Percentiles rank a stretch among this genome's conserved stretches.
Evolutionary conservation across 148 eudicot species (phyloP).

Genomic region (Nepenthes gracilis): DNA sequence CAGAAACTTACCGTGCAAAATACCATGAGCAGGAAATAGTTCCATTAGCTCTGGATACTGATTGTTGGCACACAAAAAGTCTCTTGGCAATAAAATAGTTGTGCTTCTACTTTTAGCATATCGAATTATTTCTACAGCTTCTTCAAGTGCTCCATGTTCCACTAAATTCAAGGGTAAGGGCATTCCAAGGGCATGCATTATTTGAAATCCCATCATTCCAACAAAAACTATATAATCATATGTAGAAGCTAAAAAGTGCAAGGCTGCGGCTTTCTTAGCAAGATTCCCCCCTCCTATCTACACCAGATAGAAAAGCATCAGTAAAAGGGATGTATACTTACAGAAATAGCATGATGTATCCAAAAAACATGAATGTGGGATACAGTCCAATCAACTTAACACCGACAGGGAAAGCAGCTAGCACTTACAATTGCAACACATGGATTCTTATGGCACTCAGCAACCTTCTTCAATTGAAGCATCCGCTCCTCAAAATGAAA

Average conservation of each 20-base stretch:
- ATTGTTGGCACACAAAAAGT: slow-evolving; percentile 56
- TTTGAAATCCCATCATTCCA: slow-evolving; percentile 77
- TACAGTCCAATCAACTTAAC: background rate
- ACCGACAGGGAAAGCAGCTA: background rate
- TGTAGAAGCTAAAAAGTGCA: slow-evolving; percentile 44
- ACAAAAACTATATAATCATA: slow-evolving; percentile 74
- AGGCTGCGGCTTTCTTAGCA: slow-evolving; percentile 50
- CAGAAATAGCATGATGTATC: background rate
- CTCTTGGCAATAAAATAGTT: slow-evolving; percentile 51
- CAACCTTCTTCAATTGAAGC: slow-evolving; percentile 33
- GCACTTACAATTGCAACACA: slow-evolving; percentile 54
- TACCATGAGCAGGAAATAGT: slow-evolving; percentile 33
- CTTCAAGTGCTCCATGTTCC: slow-evolving; percentile 34
- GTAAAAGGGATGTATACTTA: background rate
- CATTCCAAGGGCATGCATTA: slow-evolving; percentile 71
- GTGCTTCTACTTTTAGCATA: slow-evolving; percentile 35
- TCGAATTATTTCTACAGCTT: slow-evolving; percentile 37
- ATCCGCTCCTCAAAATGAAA: slow-evolving; percentile 61
- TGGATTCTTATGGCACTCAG: slow-evolving; percentile 25
- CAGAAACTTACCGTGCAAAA: slow-evolving; percentile 37
- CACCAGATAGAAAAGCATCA: slow-evolving; percentile 11
- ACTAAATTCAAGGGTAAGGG: slow-evolving; percentile 43
- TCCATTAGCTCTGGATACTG: slow-evolving; percentile 17
- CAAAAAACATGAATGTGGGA: background rate
- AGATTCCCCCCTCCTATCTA: slow-evolving; percentile 82